Percentiles rank a stretch among this genome's conserved stretches.
Conservation (phyloP, 2,329 filamentous ascomycete species). For the Aquanectria penicillioides region DNA sequence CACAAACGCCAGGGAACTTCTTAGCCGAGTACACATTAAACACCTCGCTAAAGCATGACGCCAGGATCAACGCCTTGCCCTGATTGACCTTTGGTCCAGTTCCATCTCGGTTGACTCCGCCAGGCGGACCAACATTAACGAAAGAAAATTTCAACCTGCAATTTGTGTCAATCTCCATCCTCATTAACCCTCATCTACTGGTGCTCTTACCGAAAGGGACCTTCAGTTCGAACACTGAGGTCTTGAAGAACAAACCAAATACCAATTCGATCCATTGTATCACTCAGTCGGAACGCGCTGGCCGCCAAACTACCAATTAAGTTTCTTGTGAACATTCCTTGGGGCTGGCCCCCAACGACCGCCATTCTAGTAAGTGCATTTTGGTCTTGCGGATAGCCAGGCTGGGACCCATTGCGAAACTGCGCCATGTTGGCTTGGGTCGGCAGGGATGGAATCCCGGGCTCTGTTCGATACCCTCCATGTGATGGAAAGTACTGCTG, state of each 20-base stretch:
- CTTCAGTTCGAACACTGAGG: slow-evolving; percentile 92
- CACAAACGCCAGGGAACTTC: slow-evolving; percentile 97
- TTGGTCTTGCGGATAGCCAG: slow-evolving; percentile 45
- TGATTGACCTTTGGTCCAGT: slow-evolving; percentile 69
- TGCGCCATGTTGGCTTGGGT: slow-evolving; percentile 40
- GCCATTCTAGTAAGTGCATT: slow-evolving; percentile 46
- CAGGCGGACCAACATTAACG: slow-evolving; percentile 78
- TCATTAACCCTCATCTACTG: not conserved
- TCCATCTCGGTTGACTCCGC: slow-evolving; percentile 45
- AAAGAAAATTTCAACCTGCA: slow-evolving; percentile 75
- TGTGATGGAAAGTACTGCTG: slow-evolving; percentile 51
- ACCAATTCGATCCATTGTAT: slow-evolving; percentile 81
- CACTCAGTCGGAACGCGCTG: slow-evolving; percentile 85
- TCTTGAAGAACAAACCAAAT: slow-evolving; percentile 99
- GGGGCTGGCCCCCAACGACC: slow-evolving; percentile 61
- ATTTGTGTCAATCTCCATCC: slow-evolving; percentile 27
- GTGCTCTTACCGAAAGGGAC: slow-evolving; percentile 78
- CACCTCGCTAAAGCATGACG: slow-evolving; percentile 84
- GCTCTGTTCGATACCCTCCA: slow-evolving; percentile 44
- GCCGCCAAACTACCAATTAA: slow-evolving; percentile 92
- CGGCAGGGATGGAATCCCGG: slow-evolving; percentile 37
- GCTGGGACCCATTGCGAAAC: slow-evolving; percentile 40
- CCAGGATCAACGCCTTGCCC: slow-evolving; percentile 82
- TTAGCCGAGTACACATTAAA: slow-evolving; percentile 98
- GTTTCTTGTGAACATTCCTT: slow-evolving; percentile 93